Evolutionary conservation across 1,139 yeast species (phyloP).

Genomic region (Kodamaea suecica): DNA sequence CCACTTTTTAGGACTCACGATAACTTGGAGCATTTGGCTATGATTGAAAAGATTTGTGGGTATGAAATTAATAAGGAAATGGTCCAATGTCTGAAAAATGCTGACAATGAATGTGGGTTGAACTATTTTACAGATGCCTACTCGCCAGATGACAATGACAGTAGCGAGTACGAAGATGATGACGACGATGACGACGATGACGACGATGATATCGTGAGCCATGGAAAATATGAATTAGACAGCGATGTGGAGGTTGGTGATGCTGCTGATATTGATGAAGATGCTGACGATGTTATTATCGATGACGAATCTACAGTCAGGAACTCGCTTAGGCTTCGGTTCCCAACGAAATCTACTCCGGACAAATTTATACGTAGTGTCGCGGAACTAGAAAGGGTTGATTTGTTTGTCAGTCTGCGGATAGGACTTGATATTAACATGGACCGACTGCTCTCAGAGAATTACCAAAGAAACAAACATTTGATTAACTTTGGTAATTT

Average conservation of each 20-base stretch:
- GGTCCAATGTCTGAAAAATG: slow-evolving; percentile 34
- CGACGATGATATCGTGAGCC: slow-evolving; percentile 13
- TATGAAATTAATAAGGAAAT: slow-evolving; percentile 36
- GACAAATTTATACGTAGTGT: slow-evolving; percentile 53
- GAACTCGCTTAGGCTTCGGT: slow-evolving; percentile 29
- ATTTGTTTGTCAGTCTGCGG: slow-evolving; percentile 40
- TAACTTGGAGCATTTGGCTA: slow-evolving; percentile 87
- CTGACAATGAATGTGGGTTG: slow-evolving; percentile 43
- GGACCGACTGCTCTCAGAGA: slow-evolving; percentile 38
- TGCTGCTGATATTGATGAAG: slow-evolving; percentile 18
- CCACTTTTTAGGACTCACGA: slow-evolving; percentile 95
- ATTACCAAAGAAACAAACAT: slow-evolving; percentile 41
- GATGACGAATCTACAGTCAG: slow-evolving; percentile 29
- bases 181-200: slow-evolving; percentile 34
- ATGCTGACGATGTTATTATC: slow-evolving; percentile 27
- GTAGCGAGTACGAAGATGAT: slow-evolving; percentile 23
- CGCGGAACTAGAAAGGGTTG: slow-evolving; percentile 48
- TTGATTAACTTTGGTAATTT: slow-evolving; percentile 50
- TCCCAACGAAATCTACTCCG: slow-evolving; percentile 39
- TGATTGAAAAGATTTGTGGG: slow-evolving; percentile 81
- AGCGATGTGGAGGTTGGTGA: slow-evolving; percentile 30
- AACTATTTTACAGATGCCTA: slow-evolving; percentile 37
- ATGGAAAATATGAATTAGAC: slow-evolving; percentile 22
- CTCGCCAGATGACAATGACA: slow-evolving; percentile 12
- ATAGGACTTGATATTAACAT: slow-evolving; percentile 42